Evolutionary conservation across 2,329 filamentous ascomycete genomes (phyloP).

Genomic region (Zelopaecilomyces penicillatus): DNA sequence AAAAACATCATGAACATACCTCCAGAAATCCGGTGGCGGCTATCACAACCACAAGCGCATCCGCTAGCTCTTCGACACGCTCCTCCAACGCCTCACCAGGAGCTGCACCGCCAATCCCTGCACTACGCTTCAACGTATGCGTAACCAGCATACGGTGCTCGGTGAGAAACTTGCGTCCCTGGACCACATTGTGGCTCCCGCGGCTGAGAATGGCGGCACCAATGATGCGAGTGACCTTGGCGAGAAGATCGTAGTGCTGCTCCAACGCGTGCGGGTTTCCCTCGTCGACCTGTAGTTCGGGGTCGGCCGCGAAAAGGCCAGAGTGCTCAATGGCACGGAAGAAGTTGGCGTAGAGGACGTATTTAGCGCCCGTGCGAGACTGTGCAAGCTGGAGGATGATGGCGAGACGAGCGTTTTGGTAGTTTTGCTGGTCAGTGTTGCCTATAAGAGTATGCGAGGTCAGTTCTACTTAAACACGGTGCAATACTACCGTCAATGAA

Average conservation of each 20-base stretch:
- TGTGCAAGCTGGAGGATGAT: constrained; percentile 79
- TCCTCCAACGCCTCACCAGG: constrained; percentile 40
- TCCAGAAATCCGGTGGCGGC: constrained; percentile 77
- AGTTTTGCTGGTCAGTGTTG: constrained; percentile 38
- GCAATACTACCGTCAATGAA: background rate
- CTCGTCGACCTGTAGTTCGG: constrained; percentile 78
- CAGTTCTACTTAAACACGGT: background rate
- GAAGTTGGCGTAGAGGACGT: constrained; percentile 81
- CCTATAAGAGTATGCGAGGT: constrained; percentile 17
- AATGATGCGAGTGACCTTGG: constrained; percentile 72
- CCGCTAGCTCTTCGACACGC: constrained; percentile 67
- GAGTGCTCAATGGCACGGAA: constrained; percentile 75
- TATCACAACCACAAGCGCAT: constrained; percentile 77
- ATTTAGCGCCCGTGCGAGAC: constrained; percentile 72
- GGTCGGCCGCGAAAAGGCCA: constrained; percentile 80
- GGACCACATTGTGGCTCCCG: constrained; percentile 73
- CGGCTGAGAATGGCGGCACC: constrained; percentile 73
- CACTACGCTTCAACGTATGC: constrained; percentile 82
- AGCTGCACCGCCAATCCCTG: constrained; percentile 56
- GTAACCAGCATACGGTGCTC: constrained; percentile 80
- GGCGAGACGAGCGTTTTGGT: constrained; percentile 64
- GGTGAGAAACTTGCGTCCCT: constrained; percentile 70
- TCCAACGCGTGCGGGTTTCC: constrained; percentile 62
- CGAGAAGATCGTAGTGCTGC: constrained; percentile 77
- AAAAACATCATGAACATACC: constrained; percentile 42